Base-by-base conservation (phyloP, 2,329 filamentous ascomycete species). In the Fusarium algeriense region DNA sequence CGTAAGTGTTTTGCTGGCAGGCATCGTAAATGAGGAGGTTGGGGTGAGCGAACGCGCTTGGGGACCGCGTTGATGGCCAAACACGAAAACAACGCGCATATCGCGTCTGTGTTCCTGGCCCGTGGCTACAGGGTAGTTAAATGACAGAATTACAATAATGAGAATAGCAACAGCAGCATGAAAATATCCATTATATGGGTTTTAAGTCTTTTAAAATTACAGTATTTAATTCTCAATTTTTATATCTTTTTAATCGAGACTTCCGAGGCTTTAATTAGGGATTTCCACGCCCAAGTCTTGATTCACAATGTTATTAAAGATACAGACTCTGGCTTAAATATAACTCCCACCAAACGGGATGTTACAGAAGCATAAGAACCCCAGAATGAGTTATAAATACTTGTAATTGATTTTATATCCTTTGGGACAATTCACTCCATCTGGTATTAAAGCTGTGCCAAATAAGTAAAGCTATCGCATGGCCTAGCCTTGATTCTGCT, bases 381-480 rank as follows among this genome's bases (percentile, higher is more conserved):
- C 32, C 8, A 11, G 10, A 3, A 2, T 4, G 0, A 15, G 6
- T 6, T 3, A 20, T 0, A 12, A 32, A 1, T 11, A 19, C 6
- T 20, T 5, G 4, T 11, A 8, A 6, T 4, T 5, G 7, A 2
- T 15, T 2, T 5, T 3, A 2, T 4, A 2, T 32, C 3, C 13
- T 12, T 7, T 4, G 12, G 2, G 3, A 10, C 7, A 8, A 23
- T 5, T 8, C 11, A 12, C 4, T 6, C 3, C 0, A 15, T 2
- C 2, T 0, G 2, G 15, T 12, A 17, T 5, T 0, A 17, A 15
- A 48, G 13, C 6, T 6, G n/a, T 4, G 7, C 1, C 7, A 48
- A 20, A 12, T 0, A 48, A 20, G 8, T 11, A 4, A 20, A 11
- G 7, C 10, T 7, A 32, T 20, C 15, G 4, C 10, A 48, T 13